Evolutionary conservation across 176 grass and related monocot genomes (phyloP), one percentile per base, ranked within the genome.

Genomic region (Oryza rufipogon): DNA sequence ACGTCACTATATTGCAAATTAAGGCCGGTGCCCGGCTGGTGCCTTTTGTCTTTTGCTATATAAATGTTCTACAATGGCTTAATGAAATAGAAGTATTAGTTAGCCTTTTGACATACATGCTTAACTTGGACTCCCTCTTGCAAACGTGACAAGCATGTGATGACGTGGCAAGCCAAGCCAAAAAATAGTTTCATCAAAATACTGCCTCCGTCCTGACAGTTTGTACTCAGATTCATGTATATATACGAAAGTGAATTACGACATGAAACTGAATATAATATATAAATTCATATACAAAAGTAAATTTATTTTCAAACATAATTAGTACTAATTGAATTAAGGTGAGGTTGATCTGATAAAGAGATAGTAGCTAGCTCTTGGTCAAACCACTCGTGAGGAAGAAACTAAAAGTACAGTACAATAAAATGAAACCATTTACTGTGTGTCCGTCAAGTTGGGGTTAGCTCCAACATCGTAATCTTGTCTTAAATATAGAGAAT

Each of bases 61-160:
- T 38, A 38, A 36, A 75, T 34, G 74, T 81, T 66, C 4, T 56
- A 69, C 16, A 54, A 87, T 61, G 64, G 75, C 71, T 11, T 16
- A 20, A 69, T 44, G 34, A 22, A 45, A 56, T 44, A 56, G 16
- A 2, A 14, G 79, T 81, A 71, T 44, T 81, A 7, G 13, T 4
- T 52, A 70, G 45, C 61, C n/a, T 86, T 86, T 80, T 60, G 42
- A 80, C 58, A 44, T 52, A 46, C 20, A 44, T 47, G 46, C 48
- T 75, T 68, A 60, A 3, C 7, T 68, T 75, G 47, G 71, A 81
- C 71, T 60, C 28, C 25, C 64, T 67, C 4, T 15, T 54, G 70
- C 61, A 81, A 46, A 46, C 60, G 84, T 60, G 78, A 81, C 78
- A 60, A 76, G 33, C 64, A 81, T 87, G 78, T 67, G 68, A 16